Evolutionary conservation across 306 rosid genomes (phyloP).

Genomic region (Senna siamea): DNA sequence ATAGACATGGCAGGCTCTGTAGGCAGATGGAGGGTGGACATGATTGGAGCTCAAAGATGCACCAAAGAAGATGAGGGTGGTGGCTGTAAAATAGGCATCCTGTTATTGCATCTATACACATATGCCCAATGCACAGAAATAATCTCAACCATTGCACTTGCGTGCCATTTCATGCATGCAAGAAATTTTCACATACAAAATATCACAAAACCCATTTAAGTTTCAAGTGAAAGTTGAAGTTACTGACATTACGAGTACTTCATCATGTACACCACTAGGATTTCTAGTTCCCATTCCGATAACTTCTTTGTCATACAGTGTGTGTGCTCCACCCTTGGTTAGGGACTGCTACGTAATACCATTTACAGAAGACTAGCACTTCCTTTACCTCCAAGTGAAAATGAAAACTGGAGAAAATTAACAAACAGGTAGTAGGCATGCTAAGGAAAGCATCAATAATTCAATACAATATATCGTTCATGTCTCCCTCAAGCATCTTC

Average conservation of each 20-base stretch:
- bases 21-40: no score
- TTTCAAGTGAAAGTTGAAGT: background rate
- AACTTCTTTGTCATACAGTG: background rate
- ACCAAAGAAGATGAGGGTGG: no score
- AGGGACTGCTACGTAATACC: conserved; percentile 22
- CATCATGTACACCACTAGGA: background rate
- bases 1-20: no score
- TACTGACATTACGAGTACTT: background rate
- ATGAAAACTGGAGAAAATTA: conserved; percentile 16
- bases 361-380: conserved; percentile 15
- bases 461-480: conserved; percentile 50
- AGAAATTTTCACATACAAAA: no score
- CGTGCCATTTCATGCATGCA: no score
- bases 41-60: no score
- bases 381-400: conserved; percentile 13
- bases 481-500: conserved; percentile 62
- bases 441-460: conserved; percentile 36
- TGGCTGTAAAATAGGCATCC: no score
- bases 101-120: no score
- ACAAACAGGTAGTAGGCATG: background rate
- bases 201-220: no score
- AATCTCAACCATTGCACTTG: no score
- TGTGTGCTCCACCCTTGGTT: background rate
- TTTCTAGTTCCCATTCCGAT: background rate
- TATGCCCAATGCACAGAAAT: no score